A percentile compares a stretch with the other conserved stretches of the same genome.
Conservation (phyloP, 306 rosid genomes). For the Arachis hypogaea region DNA sequence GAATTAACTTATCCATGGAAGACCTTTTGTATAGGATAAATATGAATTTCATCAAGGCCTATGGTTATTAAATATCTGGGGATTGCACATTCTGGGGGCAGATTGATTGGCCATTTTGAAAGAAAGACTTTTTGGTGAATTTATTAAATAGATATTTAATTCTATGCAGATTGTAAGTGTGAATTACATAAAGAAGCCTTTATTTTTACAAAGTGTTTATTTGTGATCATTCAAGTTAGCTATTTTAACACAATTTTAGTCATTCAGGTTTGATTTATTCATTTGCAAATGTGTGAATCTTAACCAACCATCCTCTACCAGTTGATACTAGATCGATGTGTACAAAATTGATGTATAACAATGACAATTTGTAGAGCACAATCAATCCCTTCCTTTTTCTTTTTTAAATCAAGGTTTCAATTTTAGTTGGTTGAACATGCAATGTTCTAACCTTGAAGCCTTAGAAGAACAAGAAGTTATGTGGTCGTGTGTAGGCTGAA, state of each 20-base stretch:
- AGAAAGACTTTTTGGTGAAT: not conserved
- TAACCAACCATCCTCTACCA: conserved; percentile 19
- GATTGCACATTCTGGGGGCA: conserved; percentile 10
- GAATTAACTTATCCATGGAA: conserved; percentile 23
- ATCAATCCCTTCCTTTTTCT: not conserved
- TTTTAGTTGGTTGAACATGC: conserved; percentile 10
- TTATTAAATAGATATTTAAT: conserved; percentile 22
- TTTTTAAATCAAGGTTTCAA: conserved; percentile 22
- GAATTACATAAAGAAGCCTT: conserved; percentile 5
- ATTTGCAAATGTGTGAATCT: not conserved
- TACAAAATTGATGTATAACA: conserved; percentile 20
- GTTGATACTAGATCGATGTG: conserved; percentile 18
- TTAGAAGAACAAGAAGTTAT: conserved; percentile 31
- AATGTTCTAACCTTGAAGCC: not conserved
- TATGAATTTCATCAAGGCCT: conserved; percentile 16
- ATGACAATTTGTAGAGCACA: conserved; percentile 23
- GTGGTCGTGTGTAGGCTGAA: conserved; percentile 22
- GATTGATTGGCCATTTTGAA: conserved; percentile 9
- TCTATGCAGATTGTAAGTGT: conserved; percentile 17
- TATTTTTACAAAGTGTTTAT: conserved; percentile 2
- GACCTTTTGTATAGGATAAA: not conserved
- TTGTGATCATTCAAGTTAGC: conserved; percentile 12
- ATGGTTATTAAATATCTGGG: conserved; percentile 18
- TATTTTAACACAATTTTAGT: conserved; percentile 6
- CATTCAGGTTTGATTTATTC: not conserved